These are phyloP conservation scores for Magnaporthiopsis rhizophila DNA, from an alignment of 2,329 filamentous ascomycete species.

Conservation along the genomic window DNA sequence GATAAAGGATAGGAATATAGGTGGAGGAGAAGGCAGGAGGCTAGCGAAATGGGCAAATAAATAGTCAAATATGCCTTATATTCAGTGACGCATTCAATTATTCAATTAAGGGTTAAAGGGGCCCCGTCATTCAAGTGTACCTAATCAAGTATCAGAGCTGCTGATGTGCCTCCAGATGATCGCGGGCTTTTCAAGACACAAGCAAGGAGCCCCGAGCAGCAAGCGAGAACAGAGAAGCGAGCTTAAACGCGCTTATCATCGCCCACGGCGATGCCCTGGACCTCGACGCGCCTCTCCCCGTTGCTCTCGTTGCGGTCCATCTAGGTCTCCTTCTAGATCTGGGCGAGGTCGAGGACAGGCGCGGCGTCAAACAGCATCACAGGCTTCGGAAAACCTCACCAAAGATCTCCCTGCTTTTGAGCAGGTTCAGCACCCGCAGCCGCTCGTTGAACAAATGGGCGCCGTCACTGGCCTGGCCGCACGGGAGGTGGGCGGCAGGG, in stretches of 20 bases:
- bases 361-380: conserved; percentile 18
- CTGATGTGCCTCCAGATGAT: no score
- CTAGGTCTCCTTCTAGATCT: conserved; percentile 22
- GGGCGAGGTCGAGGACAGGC: conserved; percentile 3
- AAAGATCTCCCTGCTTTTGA: conserved; percentile 90
- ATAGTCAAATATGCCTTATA: no score
- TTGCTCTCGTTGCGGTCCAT: conserved; percentile 22
- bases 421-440: conserved; percentile 76
- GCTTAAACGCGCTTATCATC: neutral
- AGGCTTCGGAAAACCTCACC: conserved; percentile 72
- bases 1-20: no score
- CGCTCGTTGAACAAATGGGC: conserved; percentile 95
- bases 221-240: neutral
- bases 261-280: neutral
- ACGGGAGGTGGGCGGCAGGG: conserved; percentile 85
- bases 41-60: no score
- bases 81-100: no score
- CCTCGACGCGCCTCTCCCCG: conserved; percentile 19
- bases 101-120: no score
- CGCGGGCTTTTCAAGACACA: no score
- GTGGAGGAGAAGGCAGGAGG: no score
- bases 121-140: no score
- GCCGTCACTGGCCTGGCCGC: conserved; percentile 87
- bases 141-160: no score
- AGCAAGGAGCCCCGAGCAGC: no score